These are phyloP conservation scores for Aristolochia californica DNA, from an alignment of 164 flowering plant genomes.

Conservation along the genomic window DNA sequence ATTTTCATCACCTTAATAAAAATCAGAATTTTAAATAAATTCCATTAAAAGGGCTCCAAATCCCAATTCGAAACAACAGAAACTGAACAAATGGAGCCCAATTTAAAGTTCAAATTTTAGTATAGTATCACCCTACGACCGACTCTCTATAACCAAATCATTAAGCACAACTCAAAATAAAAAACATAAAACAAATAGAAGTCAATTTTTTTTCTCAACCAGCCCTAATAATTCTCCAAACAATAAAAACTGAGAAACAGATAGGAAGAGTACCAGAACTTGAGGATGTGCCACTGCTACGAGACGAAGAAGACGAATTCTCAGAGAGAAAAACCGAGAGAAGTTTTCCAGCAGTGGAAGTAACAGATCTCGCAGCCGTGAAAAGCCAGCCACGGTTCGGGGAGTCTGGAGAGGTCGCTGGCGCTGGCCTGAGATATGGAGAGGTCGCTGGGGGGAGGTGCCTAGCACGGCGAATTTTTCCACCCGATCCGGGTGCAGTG, in stretches of 20 bases:
- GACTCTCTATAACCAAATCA: too few relatives aligned
- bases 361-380: not conserved
- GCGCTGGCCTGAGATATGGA: not conserved
- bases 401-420: constrained; percentile 1
- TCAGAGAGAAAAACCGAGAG: constrained; percentile 3
- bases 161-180: too few relatives aligned
- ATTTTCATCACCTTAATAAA: too few relatives aligned
- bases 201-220: too few relatives aligned
- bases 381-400: constrained; percentile 2
- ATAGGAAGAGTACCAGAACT: not conserved
- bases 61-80: too few relatives aligned
- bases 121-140: too few relatives aligned
- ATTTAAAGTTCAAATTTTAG: too few relatives aligned
- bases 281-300: not conserved
- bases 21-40: too few relatives aligned
- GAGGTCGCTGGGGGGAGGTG: not conserved
- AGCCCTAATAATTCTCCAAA: too few relatives aligned
- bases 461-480: constrained; percentile 5
- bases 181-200: too few relatives aligned
- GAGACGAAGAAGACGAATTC: not conserved
- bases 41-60: too few relatives aligned
- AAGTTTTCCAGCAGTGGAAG: constrained; percentile 3
- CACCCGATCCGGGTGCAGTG: constrained; percentile 1
- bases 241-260: not conserved
- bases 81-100: too few relatives aligned